phyloP scores from a whole-genome alignment of 2,329 filamentous ascomycete genomes.

The Podosphaera fusca region DNA sequence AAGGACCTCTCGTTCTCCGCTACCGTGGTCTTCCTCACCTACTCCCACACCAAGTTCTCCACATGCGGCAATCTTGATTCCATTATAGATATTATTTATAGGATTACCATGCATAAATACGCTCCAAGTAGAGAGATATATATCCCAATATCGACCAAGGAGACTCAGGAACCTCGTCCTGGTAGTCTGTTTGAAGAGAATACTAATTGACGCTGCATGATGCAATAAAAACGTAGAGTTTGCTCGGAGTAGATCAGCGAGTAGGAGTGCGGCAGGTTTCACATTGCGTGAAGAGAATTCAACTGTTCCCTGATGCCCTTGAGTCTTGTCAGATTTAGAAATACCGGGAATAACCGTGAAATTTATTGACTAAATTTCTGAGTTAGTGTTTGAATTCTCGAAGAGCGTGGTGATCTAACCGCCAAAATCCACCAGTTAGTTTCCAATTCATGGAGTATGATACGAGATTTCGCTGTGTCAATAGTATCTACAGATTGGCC shows the following conservation, averaged over 20 bases:
- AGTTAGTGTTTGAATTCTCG: slow-evolving; percentile 5
- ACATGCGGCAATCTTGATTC: slow-evolving; percentile 69
- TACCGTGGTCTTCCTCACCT: slow-evolving; percentile 85
- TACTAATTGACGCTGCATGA: slow-evolving; percentile 52
- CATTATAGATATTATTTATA: slow-evolving; percentile 52
- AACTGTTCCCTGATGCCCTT: slow-evolving; percentile 17
- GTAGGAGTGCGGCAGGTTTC: slow-evolving; percentile 54
- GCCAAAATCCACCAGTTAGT: slow-evolving; percentile 87
- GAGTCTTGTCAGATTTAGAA: slow-evolving; percentile 16
- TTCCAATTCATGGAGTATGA: slow-evolving; percentile 73
- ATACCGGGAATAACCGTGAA: slow-evolving; percentile 50
- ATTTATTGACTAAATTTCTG: slow-evolving; percentile 41
- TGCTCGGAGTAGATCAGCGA: slow-evolving; percentile 61
- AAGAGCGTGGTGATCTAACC: slow-evolving; percentile 27
- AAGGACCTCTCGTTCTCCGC: slow-evolving; percentile 76
- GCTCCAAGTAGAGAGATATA: slow-evolving; percentile 53
- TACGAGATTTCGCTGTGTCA: slow-evolving; percentile 72
- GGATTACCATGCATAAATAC: slow-evolving; percentile 81
- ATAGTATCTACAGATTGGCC: slow-evolving; percentile 59
- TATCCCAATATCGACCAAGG: slow-evolving; percentile 62
- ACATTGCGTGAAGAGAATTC: slow-evolving; percentile 86
- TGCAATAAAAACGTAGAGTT: slow-evolving; percentile 73
- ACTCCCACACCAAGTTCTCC: slow-evolving; percentile 87
- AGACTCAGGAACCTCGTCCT: slow-evolving; percentile 47
- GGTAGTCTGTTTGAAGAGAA: slow-evolving; percentile 40